A percentile compares a stretch with the other conserved stretches of the same genome.
Evolutionary conservation across 192 early-diverging fungal genomes (phyloP).

Genomic region (Backusella psychrophila): DNA sequence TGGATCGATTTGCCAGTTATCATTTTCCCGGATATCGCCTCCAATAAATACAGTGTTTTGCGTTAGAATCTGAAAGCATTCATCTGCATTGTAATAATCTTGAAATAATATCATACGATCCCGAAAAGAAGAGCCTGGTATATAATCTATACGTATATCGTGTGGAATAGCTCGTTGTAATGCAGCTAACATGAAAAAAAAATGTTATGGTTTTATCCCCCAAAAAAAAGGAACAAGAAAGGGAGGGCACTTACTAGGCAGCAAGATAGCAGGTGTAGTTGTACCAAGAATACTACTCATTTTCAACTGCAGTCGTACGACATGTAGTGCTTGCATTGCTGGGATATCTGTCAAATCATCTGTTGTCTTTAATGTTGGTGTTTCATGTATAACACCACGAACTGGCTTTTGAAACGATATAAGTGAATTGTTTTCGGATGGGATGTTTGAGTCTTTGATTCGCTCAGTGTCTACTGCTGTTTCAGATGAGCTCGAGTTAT

Average conservation of each 20-base stretch:
- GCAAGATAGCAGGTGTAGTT: background rate
- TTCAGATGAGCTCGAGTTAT: background rate
- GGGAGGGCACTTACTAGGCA: slow-evolving; percentile 13
- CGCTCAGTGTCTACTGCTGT: background rate
- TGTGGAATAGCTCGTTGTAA: slow-evolving; percentile 30
- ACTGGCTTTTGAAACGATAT: slow-evolving; percentile 1
- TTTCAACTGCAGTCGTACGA: slow-evolving; percentile 29
- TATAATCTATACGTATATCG: slow-evolving; percentile 33
- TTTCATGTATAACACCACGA: slow-evolving; percentile 7
- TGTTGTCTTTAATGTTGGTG: slow-evolving; percentile 11
- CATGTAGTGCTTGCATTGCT: slow-evolving; percentile 29
- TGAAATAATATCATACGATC: slow-evolving; percentile 37
- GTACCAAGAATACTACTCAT: slow-evolving; percentile 18
- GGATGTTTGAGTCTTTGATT: background rate
- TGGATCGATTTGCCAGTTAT: slow-evolving; percentile 25
- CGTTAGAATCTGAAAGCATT: slow-evolving; percentile 23
- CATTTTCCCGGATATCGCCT: slow-evolving; percentile 18
- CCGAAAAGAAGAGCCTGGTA: slow-evolving; percentile 22
- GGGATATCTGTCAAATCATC: slow-evolving; percentile 27
- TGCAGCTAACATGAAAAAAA: slow-evolving; percentile 5
- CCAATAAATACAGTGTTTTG: slow-evolving; percentile 23
- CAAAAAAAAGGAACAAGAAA: background rate
- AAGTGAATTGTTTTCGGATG: background rate
- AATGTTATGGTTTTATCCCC: background rate
- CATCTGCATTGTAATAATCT: slow-evolving; percentile 29